These are phyloP conservation scores for Aspergillus sp. DNA, from an alignment of 2,329 filamentous ascomycete genomes.

Conservation along the genomic window DNA sequence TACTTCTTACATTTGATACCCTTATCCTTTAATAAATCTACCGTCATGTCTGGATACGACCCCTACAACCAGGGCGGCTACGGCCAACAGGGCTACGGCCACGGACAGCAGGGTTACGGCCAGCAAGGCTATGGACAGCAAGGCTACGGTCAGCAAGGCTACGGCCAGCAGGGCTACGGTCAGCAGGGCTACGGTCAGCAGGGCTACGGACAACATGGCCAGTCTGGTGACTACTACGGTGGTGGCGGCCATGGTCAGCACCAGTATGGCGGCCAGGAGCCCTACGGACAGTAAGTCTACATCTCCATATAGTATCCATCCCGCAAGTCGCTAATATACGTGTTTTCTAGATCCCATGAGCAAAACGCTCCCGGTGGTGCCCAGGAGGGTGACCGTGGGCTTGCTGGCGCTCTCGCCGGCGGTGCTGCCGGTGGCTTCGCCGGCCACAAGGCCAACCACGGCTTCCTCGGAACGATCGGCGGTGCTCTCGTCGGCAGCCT, in stretches of 20 bases:
- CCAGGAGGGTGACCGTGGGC: slow-evolving; percentile 39
- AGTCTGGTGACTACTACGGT: slow-evolving; percentile 6
- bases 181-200: slow-evolving; percentile 20
- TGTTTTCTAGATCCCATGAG: slow-evolving; percentile 15
- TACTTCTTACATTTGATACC: not conserved
- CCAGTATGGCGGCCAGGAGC: slow-evolving; percentile 5
- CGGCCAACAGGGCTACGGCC: slow-evolving; percentile 16
- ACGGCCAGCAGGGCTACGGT: slow-evolving; percentile 16
- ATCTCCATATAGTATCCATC: not conserved
- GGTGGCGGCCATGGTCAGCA: slow-evolving; percentile 8
- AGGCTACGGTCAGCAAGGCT: slow-evolving; percentile 13
- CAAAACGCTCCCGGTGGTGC: slow-evolving; percentile 29
- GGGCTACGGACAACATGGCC: slow-evolving; percentile 13
- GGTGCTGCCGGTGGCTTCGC: slow-evolving; percentile 40
- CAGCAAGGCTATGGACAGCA: slow-evolving; percentile 14
- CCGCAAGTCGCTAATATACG: slow-evolving; percentile 7
- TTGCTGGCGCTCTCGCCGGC: slow-evolving; percentile 40
- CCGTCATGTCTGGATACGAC: slow-evolving; percentile 21
- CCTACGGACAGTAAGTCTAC: slow-evolving; percentile 1
- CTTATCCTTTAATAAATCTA: not conserved
- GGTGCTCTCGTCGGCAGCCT: slow-evolving; percentile 41
- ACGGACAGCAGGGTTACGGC: slow-evolving; percentile 18
- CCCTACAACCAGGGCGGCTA: slow-evolving; percentile 21
- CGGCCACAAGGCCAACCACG: slow-evolving; percentile 42
- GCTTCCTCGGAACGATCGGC: slow-evolving; percentile 41